Evolutionary conservation across 1,284 basidiomycete genomes (phyloP), one percentile per base, ranked within the genome.

Genomic region (Gymnopus androsaceus): DNA sequence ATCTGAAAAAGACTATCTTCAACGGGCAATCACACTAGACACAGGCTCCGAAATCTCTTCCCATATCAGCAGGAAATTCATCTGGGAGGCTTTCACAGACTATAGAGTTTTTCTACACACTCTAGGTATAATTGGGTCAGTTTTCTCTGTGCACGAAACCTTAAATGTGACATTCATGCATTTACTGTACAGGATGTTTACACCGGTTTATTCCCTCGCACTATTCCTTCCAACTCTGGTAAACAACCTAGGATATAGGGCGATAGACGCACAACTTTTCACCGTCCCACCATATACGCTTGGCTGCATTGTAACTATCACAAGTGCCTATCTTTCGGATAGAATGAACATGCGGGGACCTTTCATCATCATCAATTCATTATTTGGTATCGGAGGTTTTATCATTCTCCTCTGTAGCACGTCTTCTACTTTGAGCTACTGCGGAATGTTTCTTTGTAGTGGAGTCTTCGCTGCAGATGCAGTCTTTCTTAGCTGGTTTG

Each of bases 171-270:
- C 28, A 17, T 25, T 6, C 3, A 8, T 7, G 19, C 9, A 40
- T 21, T 37, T 50, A 17, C 15, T 27, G 4, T 8, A 38, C 33
- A 50, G 48, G 21, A 50, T 50, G n/a, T 15, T 50, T 8, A 36
- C 80, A 50, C 78, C 84, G 6, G 66, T 83, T 37, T 85, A 85
- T 58, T 77, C 80, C 12, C 78, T 85, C 61, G 76, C 84, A 31
- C 73, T 86, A 45, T 87, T 86, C 59, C 74, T 74, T 2, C 83
- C 82, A 0, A 82, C 79, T 1, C 83, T 85, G 63, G 78, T 85
- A 51, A 72, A 73, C 6, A 69, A 77, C 47, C 72, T 84, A 3
- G 82, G 83, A 5, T 88, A 75, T 71, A 74, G 77, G 1, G 77
- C 83, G 36, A 76, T 81, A 1, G 66, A 73, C 41, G 84, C 85